These are phyloP conservation scores for Phytophthora megakarya DNA, from an alignment of 352 stramenopile genomes.

Conservation along the genomic window DNA sequence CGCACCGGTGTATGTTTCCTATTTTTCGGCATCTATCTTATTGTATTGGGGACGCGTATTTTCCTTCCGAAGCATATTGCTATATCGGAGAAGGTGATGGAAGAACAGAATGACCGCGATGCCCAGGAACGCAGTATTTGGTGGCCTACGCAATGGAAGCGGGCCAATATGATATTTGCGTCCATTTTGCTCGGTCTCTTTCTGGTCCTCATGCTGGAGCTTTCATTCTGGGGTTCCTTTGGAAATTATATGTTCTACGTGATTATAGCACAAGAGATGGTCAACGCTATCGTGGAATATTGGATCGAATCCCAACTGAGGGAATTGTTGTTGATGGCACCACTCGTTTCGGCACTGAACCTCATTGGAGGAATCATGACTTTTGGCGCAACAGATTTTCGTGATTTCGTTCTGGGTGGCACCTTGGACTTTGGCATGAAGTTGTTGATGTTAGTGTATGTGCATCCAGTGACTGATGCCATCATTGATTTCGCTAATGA, in stretches of 20 bases:
- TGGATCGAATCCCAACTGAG: slow-evolving; percentile 92
- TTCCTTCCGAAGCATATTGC: slow-evolving; percentile 93
- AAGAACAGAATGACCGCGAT: slow-evolving; percentile 81
- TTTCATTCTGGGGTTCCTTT: slow-evolving; percentile 96
- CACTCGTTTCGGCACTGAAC: slow-evolving; percentile 89
- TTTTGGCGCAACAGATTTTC: slow-evolving; percentile 95
- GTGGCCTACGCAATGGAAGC: slow-evolving; percentile 94
- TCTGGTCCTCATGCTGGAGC: slow-evolving; percentile 94
- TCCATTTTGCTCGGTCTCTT: slow-evolving; percentile 93
- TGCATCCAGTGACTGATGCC: slow-evolving; percentile 84
- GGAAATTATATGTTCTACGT: slow-evolving; percentile 96
- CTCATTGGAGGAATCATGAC: slow-evolving; percentile 94
- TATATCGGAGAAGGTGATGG: slow-evolving; percentile 89
- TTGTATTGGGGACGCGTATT: slow-evolving; percentile 82
- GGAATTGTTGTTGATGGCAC: slow-evolving; percentile 91
- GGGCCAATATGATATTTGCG: slow-evolving; percentile 95
- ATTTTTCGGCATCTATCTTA: slow-evolving; percentile 87
- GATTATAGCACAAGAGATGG: slow-evolving; percentile 92
- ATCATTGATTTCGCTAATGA: slow-evolving; percentile 64
- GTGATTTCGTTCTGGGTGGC: slow-evolving; percentile 96
- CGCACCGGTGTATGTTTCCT: slow-evolving; percentile 95
- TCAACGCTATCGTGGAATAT: slow-evolving; percentile 86
- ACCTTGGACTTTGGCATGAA: slow-evolving; percentile 96
- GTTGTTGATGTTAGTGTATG: slow-evolving; percentile 93
- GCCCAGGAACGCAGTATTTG: slow-evolving; percentile 77